Conservation (phyloP, 108 stramenopile species). For the Cyclotella cryptica region DNA sequence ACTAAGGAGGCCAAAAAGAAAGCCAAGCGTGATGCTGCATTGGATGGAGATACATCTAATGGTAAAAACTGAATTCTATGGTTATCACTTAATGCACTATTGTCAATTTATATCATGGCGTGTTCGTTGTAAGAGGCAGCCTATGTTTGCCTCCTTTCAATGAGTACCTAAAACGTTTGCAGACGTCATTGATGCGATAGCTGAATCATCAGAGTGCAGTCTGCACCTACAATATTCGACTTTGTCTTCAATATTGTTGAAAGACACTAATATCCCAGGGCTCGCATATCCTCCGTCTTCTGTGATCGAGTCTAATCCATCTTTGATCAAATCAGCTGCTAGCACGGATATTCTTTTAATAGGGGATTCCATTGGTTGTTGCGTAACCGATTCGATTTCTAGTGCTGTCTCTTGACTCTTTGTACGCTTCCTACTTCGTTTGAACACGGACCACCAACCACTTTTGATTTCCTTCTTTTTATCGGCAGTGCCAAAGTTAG, state of each 20-base stretch:
- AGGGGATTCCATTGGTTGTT: constrained; percentile 6
- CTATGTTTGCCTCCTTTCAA: not conserved
- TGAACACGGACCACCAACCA: constrained; percentile 12
- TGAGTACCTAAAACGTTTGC: constrained; percentile 15
- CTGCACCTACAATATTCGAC: constrained; percentile 34
- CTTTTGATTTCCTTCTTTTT: not conserved
- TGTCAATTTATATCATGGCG: not conserved
- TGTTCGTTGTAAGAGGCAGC: not conserved
- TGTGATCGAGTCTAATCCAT: constrained; percentile 20
- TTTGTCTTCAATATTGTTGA: constrained; percentile 18
- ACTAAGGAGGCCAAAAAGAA: constrained; percentile 71
- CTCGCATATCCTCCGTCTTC: constrained; percentile 32
- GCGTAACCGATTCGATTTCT: not conserved
- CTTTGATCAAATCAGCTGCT: constrained; percentile 8
- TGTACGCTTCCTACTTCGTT: constrained; percentile 1
- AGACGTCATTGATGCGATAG: constrained; percentile 9
- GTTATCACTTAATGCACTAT: not conserved
- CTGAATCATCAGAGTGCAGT: constrained; percentile 32
- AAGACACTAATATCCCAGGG: constrained; percentile 16
- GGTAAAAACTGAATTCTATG: not conserved
- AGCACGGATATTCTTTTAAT: constrained; percentile 13
- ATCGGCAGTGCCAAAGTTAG: not conserved
- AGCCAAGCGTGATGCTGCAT: constrained; percentile 55
- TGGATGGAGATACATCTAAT: not conserved
- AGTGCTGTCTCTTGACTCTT: not conserved